phyloP scores from a whole-genome alignment of 495 filamentous ascomycete genomes.

The Usnea hakonensis region DNA sequence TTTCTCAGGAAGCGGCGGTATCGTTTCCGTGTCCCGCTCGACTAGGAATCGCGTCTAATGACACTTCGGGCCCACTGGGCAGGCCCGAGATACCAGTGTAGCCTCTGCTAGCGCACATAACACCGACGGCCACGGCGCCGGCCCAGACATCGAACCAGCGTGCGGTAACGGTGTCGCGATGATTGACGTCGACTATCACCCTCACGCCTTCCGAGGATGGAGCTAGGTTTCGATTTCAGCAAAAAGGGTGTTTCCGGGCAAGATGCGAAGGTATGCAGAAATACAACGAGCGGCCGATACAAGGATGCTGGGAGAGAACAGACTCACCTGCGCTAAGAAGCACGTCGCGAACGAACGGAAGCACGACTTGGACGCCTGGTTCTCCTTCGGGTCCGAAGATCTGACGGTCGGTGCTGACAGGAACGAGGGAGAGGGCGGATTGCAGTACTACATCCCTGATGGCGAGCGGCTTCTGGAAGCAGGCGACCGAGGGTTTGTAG shows the following conservation, averaged over 20 bases:
- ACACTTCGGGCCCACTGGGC: neutral
- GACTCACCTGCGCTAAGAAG: neutral
- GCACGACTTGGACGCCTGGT: neutral
- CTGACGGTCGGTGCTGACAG: neutral
- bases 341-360: neutral
- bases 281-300: no score
- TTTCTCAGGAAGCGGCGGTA: neutral
- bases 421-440: neutral
- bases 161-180: neutral
- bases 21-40: neutral
- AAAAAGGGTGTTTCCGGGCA: no score
- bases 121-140: neutral
- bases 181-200: neutral
- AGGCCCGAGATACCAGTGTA: neutral
- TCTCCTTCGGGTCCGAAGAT: neutral
- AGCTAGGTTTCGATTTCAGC: neutral
- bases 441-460: no score
- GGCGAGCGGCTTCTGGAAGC: neutral
- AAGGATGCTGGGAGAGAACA: no score
- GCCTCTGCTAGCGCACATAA: neutral
- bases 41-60: neutral
- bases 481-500: neutral
- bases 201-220: accelerated
- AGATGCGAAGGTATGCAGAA: no score
- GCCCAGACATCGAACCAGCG: neutral